Evolutionary conservation across 768 basidiomycete genomes (phyloP).

Genomic region (Rubroboletus pulcherrimus): DNA sequence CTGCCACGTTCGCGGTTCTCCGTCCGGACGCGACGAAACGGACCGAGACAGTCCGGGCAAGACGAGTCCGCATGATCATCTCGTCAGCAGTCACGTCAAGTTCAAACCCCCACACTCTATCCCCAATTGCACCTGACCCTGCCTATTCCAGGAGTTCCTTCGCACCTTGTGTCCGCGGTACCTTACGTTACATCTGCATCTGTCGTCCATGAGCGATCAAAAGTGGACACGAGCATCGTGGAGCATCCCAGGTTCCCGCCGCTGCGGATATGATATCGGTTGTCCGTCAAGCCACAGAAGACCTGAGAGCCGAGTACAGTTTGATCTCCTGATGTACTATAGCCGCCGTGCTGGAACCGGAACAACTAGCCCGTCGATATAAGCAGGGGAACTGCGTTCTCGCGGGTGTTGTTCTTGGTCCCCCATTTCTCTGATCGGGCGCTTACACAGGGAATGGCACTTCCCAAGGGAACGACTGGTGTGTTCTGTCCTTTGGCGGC

Average conservation of each 20-base stretch:
- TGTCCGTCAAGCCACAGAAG: background rate
- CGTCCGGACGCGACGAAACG: background rate
- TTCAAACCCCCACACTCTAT: background rate
- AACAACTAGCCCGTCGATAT: constrained; percentile 4
- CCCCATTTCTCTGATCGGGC: background rate
- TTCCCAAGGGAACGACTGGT: constrained; percentile 43
- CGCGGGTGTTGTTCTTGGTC: background rate
- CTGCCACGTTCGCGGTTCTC: background rate
- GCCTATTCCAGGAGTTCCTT: constrained; percentile 4
- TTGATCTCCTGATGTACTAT: background rate
- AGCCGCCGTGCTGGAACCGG: constrained; percentile 5
- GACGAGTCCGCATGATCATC: constrained; percentile 9
- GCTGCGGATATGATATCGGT: background rate
- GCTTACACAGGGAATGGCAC: constrained; percentile 29
- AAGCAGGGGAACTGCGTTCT: constrained; percentile 3
- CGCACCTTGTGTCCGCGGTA: background rate
- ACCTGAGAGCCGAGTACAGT: background rate
- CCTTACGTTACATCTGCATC: background rate
- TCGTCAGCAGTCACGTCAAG: background rate
- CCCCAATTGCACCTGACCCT: background rate
- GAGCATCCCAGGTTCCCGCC: background rate
- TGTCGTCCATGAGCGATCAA: background rate
- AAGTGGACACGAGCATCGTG: background rate
- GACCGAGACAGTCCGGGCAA: background rate
- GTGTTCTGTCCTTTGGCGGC: constrained; percentile 1